Base-by-base conservation (phyloP, 2,329 filamentous ascomycete species). In the Chrysoporthe deuterocubensis region DNA sequence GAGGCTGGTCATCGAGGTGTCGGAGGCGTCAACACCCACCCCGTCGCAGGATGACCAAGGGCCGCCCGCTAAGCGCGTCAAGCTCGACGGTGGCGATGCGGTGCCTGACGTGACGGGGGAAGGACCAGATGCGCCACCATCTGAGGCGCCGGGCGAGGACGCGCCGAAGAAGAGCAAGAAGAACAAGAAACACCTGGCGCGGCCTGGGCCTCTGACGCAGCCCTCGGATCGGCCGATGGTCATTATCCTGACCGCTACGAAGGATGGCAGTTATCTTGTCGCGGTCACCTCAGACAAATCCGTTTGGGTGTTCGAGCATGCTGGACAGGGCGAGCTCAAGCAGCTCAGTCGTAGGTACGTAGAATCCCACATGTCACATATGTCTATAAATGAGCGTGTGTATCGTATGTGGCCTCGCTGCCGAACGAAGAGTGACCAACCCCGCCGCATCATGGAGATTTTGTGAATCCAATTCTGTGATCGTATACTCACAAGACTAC, bases 281-380 rank as follows among this genome's bases (percentile, higher is more conserved):
- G 92, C 89, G 32, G 87, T 96, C 42, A 97, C 94, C 9, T 93
- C 97, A 74, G 96, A 98, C 82, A 99, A 99, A 81, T 89, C 87
- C 62, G 85, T 99, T 52, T 92, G 92, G 77, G 92, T 97, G 0
- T 92, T 98, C 76, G 83, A 88, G 72, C 83, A 94, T 68, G 84
- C 88, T 42, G 80, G 84, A 2, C 79, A 85, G 64, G 91, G 90
- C 1, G 79, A 79, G 3, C 79, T 97, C 40, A 81, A 83, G 42
- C 85, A 93, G 75, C 76, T 93, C 67, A 96, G 91, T 77, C 85
- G 89, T 77, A 88, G 94, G 92, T 92, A 82, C 56, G 72, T 69
- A 59, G 60, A 58, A 37, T 64, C 68, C 62, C 54, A 21, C 42
- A 18, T 34, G 43, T 34, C 43, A 61, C 7, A 40, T 13, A 32